Conservation (phyloP, 768 basidiomycete species). For the Holtermannia corniformis region DNA sequence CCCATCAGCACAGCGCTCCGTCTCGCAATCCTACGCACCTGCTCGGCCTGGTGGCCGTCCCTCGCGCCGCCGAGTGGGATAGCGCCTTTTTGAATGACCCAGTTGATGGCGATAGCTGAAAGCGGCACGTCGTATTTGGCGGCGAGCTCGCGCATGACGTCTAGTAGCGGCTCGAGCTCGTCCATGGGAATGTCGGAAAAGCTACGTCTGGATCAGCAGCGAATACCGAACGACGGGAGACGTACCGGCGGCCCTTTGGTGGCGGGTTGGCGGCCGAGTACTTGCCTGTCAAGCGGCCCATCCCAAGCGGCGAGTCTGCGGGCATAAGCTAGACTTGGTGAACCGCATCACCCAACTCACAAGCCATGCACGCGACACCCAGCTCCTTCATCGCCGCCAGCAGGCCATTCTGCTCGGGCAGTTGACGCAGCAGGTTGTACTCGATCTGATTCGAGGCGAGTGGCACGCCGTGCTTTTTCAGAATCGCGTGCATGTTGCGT, state of each 20-base stretch:
- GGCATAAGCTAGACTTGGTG: neutral
- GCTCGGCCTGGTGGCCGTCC: slow-evolving; percentile 35
- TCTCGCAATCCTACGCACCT: slow-evolving; percentile 21
- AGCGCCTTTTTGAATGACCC: slow-evolving; percentile 40
- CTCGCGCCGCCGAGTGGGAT: slow-evolving; percentile 40
- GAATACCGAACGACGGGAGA: slow-evolving; percentile 1
- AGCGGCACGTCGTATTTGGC: slow-evolving; percentile 32
- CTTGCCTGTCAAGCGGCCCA: slow-evolving; percentile 41
- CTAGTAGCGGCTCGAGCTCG: slow-evolving; percentile 34
- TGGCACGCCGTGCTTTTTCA: slow-evolving; percentile 28
- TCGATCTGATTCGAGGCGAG: slow-evolving; percentile 42
- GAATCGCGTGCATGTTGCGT: slow-evolving; percentile 25
- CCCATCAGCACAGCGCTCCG: neutral
- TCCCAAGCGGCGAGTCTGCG: slow-evolving; percentile 39
- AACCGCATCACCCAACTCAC: slow-evolving; percentile 18
- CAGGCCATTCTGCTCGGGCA: slow-evolving; percentile 34
- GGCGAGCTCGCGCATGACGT: slow-evolving; percentile 26
- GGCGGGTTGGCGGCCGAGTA: slow-evolving; percentile 34
- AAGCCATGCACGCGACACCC: slow-evolving; percentile 34
- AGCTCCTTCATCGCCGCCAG: slow-evolving; percentile 36
- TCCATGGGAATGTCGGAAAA: slow-evolving; percentile 27
- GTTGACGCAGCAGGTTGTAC: slow-evolving; percentile 33
- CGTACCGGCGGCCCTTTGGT: slow-evolving; percentile 26
- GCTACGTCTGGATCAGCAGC: neutral
- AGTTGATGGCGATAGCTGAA: slow-evolving; percentile 39